phyloP scores from a whole-genome alignment of 768 basidiomycete genomes.

The Lepiota venenata region DNA sequence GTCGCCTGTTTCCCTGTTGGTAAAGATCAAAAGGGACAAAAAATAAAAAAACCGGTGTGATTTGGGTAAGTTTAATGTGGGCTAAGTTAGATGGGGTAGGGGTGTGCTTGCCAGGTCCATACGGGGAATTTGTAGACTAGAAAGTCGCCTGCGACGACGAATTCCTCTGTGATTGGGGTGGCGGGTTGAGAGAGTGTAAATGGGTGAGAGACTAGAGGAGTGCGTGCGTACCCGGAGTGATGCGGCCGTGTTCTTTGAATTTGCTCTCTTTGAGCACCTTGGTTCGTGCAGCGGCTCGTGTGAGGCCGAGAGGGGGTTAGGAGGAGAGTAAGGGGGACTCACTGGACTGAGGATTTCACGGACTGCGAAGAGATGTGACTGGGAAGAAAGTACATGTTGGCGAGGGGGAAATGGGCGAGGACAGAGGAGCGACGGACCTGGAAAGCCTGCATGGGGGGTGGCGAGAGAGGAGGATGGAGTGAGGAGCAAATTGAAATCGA shows the following conservation, averaged over 20 bases:
- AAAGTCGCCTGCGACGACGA: constrained; percentile 97
- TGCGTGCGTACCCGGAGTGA: constrained; percentile 75
- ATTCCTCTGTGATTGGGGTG: constrained; percentile 67
- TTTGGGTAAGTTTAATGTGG: constrained; percentile 1
- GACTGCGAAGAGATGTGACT: constrained; percentile 93
- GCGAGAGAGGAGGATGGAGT: constrained; percentile 17
- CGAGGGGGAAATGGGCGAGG: neutral
- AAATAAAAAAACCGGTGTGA: too few species aligned
- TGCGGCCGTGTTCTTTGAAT: constrained; percentile 97
- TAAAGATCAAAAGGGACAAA: too few species aligned
- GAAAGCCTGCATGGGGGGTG: constrained; percentile 35
- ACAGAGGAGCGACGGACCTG: constrained; percentile 26
- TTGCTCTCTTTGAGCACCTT: constrained; percentile 97
- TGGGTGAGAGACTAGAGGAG: constrained; percentile 3
- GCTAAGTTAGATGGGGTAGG: neutral
- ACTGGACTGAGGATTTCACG: constrained; percentile 93
- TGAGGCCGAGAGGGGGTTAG: constrained; percentile 27
- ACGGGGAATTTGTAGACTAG: constrained; percentile 97
- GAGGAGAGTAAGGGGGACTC: constrained; percentile 28
- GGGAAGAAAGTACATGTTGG: constrained; percentile 6
- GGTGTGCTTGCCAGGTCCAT: constrained; percentile 80
- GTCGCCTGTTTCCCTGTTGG: constrained; percentile 87
- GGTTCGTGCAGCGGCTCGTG: constrained; percentile 20
- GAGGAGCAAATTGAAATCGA: constrained; percentile 9
- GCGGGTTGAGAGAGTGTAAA: neutral